Percentiles rank a stretch among this genome's conserved stretches.
Evolutionary conservation across 306 rosid genomes (phyloP).

Genomic region (Carpinus fangiana): DNA sequence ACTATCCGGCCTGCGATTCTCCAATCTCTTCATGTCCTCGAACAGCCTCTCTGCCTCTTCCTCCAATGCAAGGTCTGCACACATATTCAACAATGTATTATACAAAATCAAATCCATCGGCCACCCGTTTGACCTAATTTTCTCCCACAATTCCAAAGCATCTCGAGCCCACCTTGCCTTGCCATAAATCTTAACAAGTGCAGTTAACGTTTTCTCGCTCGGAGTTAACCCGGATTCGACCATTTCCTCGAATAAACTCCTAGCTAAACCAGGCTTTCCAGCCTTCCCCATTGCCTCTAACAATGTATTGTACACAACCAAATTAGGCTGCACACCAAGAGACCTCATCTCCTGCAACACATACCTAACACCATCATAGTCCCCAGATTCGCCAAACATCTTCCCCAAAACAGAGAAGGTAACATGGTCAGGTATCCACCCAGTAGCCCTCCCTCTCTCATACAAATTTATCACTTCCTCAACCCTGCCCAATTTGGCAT

Average conservation of each 20-base stretch:
- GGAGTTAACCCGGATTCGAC: conserved; percentile 67
- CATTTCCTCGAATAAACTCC: conserved; percentile 87
- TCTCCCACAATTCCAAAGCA: conserved; percentile 79
- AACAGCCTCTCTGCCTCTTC: conserved; percentile 85
- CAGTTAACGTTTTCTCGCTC: conserved; percentile 80
- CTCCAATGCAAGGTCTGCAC: conserved; percentile 88
- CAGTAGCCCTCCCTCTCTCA: conserved; percentile 87
- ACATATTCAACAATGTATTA: conserved; percentile 91
- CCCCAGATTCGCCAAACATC: conserved; percentile 98
- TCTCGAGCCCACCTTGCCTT: conserved; percentile 92
- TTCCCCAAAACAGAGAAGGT: conserved; percentile 83
- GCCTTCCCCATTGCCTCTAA: conserved; percentile 96
- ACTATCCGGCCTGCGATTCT: conserved; percentile 63
- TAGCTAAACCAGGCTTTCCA: conserved; percentile 88
- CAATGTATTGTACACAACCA: conserved; percentile 88
- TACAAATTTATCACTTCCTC: conserved; percentile 81
- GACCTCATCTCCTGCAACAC: conserved; percentile 88
- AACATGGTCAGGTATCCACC: conserved; percentile 85
- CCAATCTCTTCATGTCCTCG: conserved; percentile 69
- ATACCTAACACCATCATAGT: conserved; percentile 83
- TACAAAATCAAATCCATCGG: conserved; percentile 88
- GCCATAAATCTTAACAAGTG: conserved; percentile 84
- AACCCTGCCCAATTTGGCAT: conserved; percentile 78
- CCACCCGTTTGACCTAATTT: conserved; percentile 69
- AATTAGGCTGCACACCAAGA: conserved; percentile 71